Conservation (phyloP, 192 early-diverging fungal species). For the Umbelopsis sp. region DNA sequence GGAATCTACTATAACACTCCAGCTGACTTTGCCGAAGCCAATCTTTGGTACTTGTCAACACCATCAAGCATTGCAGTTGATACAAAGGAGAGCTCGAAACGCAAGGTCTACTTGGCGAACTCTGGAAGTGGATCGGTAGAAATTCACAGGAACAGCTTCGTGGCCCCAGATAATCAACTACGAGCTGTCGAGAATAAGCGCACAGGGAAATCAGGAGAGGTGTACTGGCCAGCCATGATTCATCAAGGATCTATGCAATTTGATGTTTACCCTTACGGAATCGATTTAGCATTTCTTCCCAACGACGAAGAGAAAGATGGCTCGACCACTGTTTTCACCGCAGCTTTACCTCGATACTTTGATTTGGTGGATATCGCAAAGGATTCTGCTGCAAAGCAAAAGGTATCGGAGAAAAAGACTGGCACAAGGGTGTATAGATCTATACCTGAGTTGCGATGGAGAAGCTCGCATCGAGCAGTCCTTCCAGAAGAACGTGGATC, state of each 20-base stretch:
- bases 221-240: constrained; percentile 21
- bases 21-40: not conserved
- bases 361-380: not conserved
- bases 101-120: constrained; percentile 6
- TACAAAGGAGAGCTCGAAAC: not conserved
- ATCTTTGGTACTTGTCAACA: constrained; percentile 5
- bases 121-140: not conserved
- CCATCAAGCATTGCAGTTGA: constrained; percentile 1
- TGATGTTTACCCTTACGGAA: not conserved
- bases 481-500: not conserved
- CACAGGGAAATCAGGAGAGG: not conserved
- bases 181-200: not conserved
- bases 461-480: not conserved
- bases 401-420: not conserved
- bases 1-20: constrained; percentile 8
- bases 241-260: not conserved
- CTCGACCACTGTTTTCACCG: not conserved
- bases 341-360: not conserved
- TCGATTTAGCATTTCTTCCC: constrained; percentile 25
- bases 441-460: not conserved
- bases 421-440: not conserved
- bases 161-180: constrained; percentile 8
- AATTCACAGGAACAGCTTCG: not conserved
- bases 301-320: constrained; percentile 15
- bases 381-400: not conserved